Base-by-base conservation (phyloP, 805 yeast genomes). In the Lipomyces japonicus region DNA sequence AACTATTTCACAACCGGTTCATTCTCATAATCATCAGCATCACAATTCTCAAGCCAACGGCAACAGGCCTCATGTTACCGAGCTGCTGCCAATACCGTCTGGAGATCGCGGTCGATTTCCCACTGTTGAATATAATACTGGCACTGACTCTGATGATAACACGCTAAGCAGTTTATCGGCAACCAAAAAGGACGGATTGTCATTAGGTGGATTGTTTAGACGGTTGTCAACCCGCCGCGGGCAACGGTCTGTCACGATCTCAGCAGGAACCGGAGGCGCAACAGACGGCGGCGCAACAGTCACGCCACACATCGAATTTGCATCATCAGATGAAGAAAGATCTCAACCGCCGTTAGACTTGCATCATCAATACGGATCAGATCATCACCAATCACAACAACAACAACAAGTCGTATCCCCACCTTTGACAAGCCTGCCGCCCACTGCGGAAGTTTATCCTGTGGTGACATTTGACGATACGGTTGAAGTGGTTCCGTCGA, bases 191-290 rank as follows among this genome's bases (percentile, higher is more conserved):
- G 57, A 52, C 19, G 55, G 57, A 4, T 10, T 53, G 12, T 46
- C 58, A 7, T 35, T 54, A 9, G 53, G 58, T n/a, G 53, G 57
- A 1, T 46, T 54, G 12, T 41, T 54, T 12, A 39, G 58, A 12
- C 42, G 58, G 3, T 16, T 54, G 19, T 54, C 58, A 2, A 54
- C 58, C 7, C 38, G 58, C 4, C 49, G 50, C 4, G 34, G 35
- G 4, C 57, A 54, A 21, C 46, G 56, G 22, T 42, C 58, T 4
- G 19, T 36, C 12, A 53, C 48, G 28, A 45, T 32, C 25, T 39
- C 51, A 22, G 45, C 44, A 32, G 47, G 46, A n/a, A 41, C 34
- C 12, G 32, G 34, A 6, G 45, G 40, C 19, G 44, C 39, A 7
- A 16, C 23, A 22, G 32, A 6, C 5, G 23, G 14, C 51, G 46